Base-by-base conservation (phyloP, 345 rosid genomes). In the Bruguiera gymnorhiza region DNA sequence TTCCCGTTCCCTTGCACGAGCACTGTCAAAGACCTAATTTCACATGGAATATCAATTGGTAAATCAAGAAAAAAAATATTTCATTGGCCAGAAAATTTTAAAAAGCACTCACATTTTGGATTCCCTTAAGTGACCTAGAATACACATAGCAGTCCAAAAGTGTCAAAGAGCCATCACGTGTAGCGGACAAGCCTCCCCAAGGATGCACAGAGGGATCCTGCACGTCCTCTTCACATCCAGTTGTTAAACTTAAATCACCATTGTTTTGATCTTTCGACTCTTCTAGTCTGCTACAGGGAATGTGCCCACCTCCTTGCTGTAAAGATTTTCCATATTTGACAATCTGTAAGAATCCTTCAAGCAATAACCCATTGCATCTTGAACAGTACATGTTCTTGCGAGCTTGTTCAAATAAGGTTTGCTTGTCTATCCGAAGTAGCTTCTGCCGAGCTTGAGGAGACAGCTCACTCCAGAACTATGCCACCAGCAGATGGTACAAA, bases 341-440 rank as follows among this genome's bases (percentile, higher is more conserved):
- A 85, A 95, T 90, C 80, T 87, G 92, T 82, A 81, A 81, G 78
- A 88, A 95, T 37, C 88, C 92, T 76, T 95, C 96, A 0, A 88
- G 97, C 34, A 95, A 84, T 54, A 95, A 80, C n/a, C 99, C 97
- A 70, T 87, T 86, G 79, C 99, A 95, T 81, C 97, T 85, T 23
- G 99, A 95, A 65, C 99, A 95, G 62, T 87, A 95, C 98, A 92
- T 88, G 80, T 88, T 87, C 85, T 89, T 95, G 31, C 98, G 96
- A 78, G 97, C 98, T 83, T 90, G 96, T 87, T 92, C 97, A 74
- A 92, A 85, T 36, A 95, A 76, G 53, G 88, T 77, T 73, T 92
- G 99, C 77, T 92, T 95, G 71, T 95, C 96, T 71, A 92, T 83
- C 85, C 83, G 81, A 55, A 95, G 81, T n/a, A 95, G 92, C 78